Percentiles rank a stretch among this genome's conserved stretches.
Conservation (phyloP, 345 rosid species). For the Eucalyptus paniculata region DNA sequence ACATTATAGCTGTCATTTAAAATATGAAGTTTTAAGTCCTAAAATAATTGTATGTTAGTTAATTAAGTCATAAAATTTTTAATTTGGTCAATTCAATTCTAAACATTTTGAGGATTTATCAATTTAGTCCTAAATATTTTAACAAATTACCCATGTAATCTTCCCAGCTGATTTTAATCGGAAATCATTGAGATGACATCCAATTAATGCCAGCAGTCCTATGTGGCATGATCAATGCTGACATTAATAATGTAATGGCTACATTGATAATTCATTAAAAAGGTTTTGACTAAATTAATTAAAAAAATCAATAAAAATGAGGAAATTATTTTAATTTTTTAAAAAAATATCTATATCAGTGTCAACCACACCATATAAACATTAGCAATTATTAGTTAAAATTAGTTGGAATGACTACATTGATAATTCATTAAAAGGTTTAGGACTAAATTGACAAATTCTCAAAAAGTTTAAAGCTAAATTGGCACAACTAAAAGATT, state of each 20-base stretch:
- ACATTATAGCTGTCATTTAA: background rate
- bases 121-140: accelerated
- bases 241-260: too few relatives aligned
- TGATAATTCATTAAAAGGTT: too few relatives aligned
- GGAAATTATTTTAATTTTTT: accelerated
- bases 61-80: too few relatives aligned
- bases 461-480: accelerated
- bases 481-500: too few relatives aligned
- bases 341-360: accelerated
- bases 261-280: too few relatives aligned
- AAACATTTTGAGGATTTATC: background rate
- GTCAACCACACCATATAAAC: accelerated
- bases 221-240: accelerated
- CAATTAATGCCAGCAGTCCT: accelerated
- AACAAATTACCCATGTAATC: background rate
- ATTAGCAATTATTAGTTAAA: too few relatives aligned
- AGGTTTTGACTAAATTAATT: too few relatives aligned
- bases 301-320: too few relatives aligned
- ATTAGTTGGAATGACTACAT: accelerated
- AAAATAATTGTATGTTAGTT: too few relatives aligned
- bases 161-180: accelerated
- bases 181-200: too few relatives aligned
- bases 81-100: background rate
- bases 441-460: accelerated
- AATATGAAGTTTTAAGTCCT: background rate